Base-by-base conservation (phyloP, 257 asterid genomes). In the Solanum lignicaule region DNA sequence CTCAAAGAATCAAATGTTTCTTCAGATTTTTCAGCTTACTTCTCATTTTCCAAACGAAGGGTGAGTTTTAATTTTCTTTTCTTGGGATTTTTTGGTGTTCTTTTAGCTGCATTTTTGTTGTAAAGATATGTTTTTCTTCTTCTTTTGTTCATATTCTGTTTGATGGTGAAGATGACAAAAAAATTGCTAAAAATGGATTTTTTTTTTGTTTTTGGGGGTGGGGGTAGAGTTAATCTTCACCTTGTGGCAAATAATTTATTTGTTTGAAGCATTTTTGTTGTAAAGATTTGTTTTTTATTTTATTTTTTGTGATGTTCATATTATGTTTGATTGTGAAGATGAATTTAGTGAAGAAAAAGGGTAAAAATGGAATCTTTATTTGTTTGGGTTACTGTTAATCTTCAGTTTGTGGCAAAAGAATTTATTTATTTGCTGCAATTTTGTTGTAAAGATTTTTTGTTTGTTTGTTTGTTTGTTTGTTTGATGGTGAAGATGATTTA, bases 61-160 rank as follows among this genome's bases (percentile, higher is more conserved):
- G 91, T 88, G 68, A 90, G 89, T 55, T 83, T 86, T 7, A 9
- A 6, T 3, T 79, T 73, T 58, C 41, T 74, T 79, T 62, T 74
- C 14, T 89, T 85, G 79, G 46, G 1, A 12, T 72, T 83, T 83
- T 71, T 84, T 15, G 18, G 46, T 88, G 83, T 31, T 23, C 23
- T 79, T 48, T 18, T 4, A 38, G 65, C 84, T 79, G 84, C 84
- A 69, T 79, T 36, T 35, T 74, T 74, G 32, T 74, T 79, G 35
- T 27, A 13, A 39, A 76, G 84, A n/a, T 41, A 15, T 39, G 11
- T 13, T 3, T 27, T 41, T 18, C 9, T 15, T 38, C 23, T 15
- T 12, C 52, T 3, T 5, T 29, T 78, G n/a, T 43, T 8, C 15
- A n/a, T 25, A n/a, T 78, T 41, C 23, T 39, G 35, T 35, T 74